A percentile compares a stretch with the other conserved stretches of the same genome.
Conservation (phyloP, 331 rosid species). For the Cydonia oblonga region DNA sequence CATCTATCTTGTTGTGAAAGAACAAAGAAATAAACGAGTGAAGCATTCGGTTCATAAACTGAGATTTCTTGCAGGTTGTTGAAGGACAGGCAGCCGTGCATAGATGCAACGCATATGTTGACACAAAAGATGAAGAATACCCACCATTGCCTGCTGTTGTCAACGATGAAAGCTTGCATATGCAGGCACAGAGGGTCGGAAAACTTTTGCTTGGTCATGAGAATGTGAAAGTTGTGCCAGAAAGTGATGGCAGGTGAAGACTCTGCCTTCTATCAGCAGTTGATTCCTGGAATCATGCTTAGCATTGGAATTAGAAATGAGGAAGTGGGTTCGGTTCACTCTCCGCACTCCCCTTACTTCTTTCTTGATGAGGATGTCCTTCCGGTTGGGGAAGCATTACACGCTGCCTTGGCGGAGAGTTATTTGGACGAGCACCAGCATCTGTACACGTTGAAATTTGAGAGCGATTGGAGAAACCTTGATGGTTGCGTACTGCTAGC, state of each 20-base stretch:
- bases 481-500: not conserved
- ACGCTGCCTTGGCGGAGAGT: conserved; percentile 45
- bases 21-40: not conserved
- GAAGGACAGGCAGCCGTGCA: conserved; percentile 63
- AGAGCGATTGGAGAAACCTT: not conserved
- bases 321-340: conserved; percentile 43
- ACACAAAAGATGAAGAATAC: conserved; percentile 20
- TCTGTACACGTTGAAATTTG: not conserved
- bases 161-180: conserved; percentile 50
- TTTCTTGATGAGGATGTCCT: conserved; percentile 63
- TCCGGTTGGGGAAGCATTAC: conserved; percentile 60
- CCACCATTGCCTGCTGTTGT: conserved; percentile 31
- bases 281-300: conserved; percentile 43
- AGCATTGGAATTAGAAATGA: conserved; percentile 59
- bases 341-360: conserved; percentile 65
- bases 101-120: conserved; percentile 46
- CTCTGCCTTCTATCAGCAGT: conserved; percentile 51
- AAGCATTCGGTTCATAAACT: not conserved
- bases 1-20: not conserved
- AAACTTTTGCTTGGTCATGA: conserved; percentile 44
- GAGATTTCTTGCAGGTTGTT: conserved; percentile 34
- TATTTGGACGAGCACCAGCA: conserved; percentile 32
- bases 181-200: conserved; percentile 45
- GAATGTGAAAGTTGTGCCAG: conserved; percentile 34
- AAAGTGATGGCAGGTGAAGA: conserved; percentile 67